A percentile compares a stretch with the other conserved stretches of the same genome.
Conservation (phyloP, 1,139 yeast genomes). For the Wickerhamiella infanticola region DNA sequence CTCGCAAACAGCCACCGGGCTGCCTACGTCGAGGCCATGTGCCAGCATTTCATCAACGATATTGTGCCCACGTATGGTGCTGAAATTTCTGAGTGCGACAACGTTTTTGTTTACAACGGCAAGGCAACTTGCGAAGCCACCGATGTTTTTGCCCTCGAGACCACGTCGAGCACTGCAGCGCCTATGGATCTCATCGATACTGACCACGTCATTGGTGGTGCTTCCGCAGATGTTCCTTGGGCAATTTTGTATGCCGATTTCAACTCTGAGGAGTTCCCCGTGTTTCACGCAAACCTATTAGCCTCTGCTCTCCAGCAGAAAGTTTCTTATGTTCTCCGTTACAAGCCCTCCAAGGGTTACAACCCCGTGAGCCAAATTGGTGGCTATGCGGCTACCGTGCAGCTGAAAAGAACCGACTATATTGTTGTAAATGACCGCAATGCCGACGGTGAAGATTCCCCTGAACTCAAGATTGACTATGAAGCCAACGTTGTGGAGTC, state of each 20-base stretch:
- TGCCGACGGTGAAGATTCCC: slow-evolving; percentile 11
- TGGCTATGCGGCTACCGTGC: slow-evolving; percentile 56
- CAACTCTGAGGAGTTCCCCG: slow-evolving; percentile 32
- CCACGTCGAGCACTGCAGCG: slow-evolving; percentile 18
- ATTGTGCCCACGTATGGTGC: slow-evolving; percentile 18
- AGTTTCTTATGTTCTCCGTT: slow-evolving; percentile 61
- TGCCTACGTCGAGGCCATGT: slow-evolving; percentile 54
- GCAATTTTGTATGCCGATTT: slow-evolving; percentile 38
- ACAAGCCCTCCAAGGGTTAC: slow-evolving; percentile 29
- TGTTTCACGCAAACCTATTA: slow-evolving; percentile 43
- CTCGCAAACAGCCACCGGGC: slow-evolving; percentile 38
- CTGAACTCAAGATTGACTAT: slow-evolving; percentile 9
- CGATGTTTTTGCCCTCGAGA: slow-evolving; percentile 54
- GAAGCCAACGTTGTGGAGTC: slow-evolving; percentile 14
- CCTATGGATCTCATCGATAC: slow-evolving; percentile 26
- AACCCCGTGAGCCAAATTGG: background rate
- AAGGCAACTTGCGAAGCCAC: slow-evolving; percentile 44
- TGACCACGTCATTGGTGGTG: slow-evolving; percentile 45
- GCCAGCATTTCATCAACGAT: slow-evolving; percentile 31
- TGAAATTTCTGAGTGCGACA: slow-evolving; percentile 20
- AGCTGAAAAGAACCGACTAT: slow-evolving; percentile 49
- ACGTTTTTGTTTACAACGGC: slow-evolving; percentile 40
- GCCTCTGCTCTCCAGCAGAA: slow-evolving; percentile 51
- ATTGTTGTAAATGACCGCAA: slow-evolving; percentile 48
- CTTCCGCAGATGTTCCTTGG: slow-evolving; percentile 27